Evolutionary conservation across 129 eudicot species (phyloP), one percentile per base, ranked within the genome.

Genomic region (Lactuca saligna): DNA sequence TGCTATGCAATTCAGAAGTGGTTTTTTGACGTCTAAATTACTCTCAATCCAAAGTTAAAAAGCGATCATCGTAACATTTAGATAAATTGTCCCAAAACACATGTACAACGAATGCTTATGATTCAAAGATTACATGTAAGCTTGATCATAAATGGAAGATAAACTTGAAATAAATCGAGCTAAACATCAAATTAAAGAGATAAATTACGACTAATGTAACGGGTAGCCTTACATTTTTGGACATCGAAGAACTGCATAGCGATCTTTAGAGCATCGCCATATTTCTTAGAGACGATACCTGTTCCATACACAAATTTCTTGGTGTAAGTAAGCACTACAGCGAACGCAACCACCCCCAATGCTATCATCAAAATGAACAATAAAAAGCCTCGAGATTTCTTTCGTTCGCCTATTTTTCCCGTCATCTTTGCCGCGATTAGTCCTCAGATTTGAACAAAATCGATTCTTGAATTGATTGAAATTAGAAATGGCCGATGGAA

Each of bases 181-280:
- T 3, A 49, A 4, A 1, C 4, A 49, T 49, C 3, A 49, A 49
- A 49, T 62, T 38, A 39, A 63, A 17, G 17, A 42, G 17, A 42
- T 63, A 14, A 44, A 63, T 42, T 58, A 57, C 17, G 41, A 31
- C 16, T 29, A 10, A 62, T 62, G 9, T 17, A 38, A 62, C 12
- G 39, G 38, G 20, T n/a, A 69, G 58, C 6, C 48, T 57, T 78
- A 88, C 95, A 77, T 82, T 88, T 88, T 37, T 88, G 95, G 57
- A 88, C 73, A 38, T 88, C 96, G 51, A 88, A 80, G 74, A 88
- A 88, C 80, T 88, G 87, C 82, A 82, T 56, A 20, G 96, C 86
- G 55, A 79, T 32, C 60, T 79, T 80, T 13, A 88, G 82, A 65
- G 96, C 88, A 74, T 81, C 85, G 0, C 82, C 80, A 34, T 86